Base-by-base conservation (phyloP, 176 grass and related monocot species). In the Aegilops speltoides region DNA sequence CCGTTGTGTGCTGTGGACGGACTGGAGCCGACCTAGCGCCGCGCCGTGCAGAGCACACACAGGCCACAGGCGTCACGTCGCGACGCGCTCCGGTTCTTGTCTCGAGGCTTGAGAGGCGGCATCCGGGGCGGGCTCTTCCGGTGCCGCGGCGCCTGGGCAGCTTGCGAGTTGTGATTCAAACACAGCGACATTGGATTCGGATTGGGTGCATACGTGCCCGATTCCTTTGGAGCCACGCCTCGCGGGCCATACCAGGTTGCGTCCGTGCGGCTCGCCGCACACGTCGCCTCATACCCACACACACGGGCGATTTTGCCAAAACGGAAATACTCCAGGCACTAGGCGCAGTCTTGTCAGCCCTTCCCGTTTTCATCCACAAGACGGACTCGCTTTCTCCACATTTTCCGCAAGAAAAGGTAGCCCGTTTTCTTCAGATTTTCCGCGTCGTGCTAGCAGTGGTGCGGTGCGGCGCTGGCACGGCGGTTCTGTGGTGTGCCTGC, bases 81-180 rank as follows among this genome's bases (percentile, higher is more conserved):
- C 73, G 24, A 29, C 26, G 74, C 16, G 74, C 26, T 77, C 19
- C 46, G 3, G 26, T 32, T 54, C 6, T 56, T 33, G 46, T 75
- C 40, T 45, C 23, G 7, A 28, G 72, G 72, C 11, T 76, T 77
- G 15, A 3, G 46, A 77, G 74, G 74, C 26, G 26, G 45, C 74
- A 77, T 28, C 74, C 46, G 74, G 74, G 74, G 74, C 26, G 74
- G 74, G 74, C 16, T 77, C 74, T 77, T 22, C 74, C 29, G 45
- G 4, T 26, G 3, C 26, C 3, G 74, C 43, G 24, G 45, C 73
- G 72, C 24, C 72, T 74, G 71, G n/a, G 10, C 37, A 14, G 37
- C 38, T 48, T 74, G n/a, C 46, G 41, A 40, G 38, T 40, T 43
- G 12, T 4, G 41, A 28, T 73, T 40, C 25, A 26, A 14, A 22